Base-by-base conservation (phyloP, 2,329 filamentous ascomycete genomes). In the Paraconiothyrium sp. region DNA sequence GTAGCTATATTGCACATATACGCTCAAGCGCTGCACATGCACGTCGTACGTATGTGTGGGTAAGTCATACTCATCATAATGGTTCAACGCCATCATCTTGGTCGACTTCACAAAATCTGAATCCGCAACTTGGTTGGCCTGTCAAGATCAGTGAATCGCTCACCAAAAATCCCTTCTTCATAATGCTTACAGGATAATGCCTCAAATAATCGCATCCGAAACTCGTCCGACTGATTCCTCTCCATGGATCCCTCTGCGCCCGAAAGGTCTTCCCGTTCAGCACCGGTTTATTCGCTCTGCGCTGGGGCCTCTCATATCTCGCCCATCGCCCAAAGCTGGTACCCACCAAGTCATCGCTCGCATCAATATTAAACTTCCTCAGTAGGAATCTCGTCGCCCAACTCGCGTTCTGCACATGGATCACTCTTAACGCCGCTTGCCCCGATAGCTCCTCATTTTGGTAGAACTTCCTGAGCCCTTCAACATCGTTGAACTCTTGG, bases 131-230 rank as follows among this genome's bases (percentile, higher is more conserved):
- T 65, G 70, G 9, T 70, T 54, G 37, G 71, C 74, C 39, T 41
- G 14, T n/a, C 39, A n/a, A 14, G 1, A 30, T 30, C 27, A n/a
- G 14, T 41, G 39, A 41, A n/a, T n/a, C 7, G 16, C 16, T 4
- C 39, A 9, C 39, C 16, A n/a, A 20, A n/a, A 14, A 20, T 4
- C 8, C 16, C 27, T 6, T 3, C 16, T n/a, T 16, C 14, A 9
- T 16, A 41, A 2, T 1, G n/a, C 39, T 41, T 16, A 41, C 39
- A 8, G 68, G 64, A 57, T 83, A 85, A 16, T 79, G 72, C 68
- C 83, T 83, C 62, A 86, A 72, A 69, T 85, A 86, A 68, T 86
- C 84, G 62, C 83, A 66, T 2, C 84, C 83, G 68, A 85, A 86
- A 1, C 82, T 80, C 10, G 82, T 81, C 49, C 83, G 79, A 43